Evolutionary conservation across 352 stramenopile genomes (phyloP), one percentile per base, ranked within the genome.

Genomic region (Phytophthora podocarpi): DNA sequence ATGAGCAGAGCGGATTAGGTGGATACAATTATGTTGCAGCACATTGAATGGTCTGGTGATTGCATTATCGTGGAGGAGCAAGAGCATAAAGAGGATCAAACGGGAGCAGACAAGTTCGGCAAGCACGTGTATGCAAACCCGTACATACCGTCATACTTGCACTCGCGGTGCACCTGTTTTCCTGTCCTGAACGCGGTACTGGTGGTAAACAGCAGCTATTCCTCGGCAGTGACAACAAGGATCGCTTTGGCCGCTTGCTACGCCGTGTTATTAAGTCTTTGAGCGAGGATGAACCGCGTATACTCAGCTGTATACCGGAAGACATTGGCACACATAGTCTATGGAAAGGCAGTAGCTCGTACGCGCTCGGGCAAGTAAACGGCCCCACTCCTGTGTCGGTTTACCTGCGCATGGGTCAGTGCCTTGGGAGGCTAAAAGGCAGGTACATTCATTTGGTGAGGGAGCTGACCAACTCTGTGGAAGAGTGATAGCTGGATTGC

Each of bases 391-490:
- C 43, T 11, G 43, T 52, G 5, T 28, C 43, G n/a, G n/a, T n/a
- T n/a, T n/a, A n/a, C n/a, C n/a, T n/a, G n/a, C n/a, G n/a, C n/a
- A n/a, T n/a, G n/a, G n/a, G n/a, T n/a, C n/a, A n/a, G n/a, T n/a
- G n/a, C n/a, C n/a, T n/a, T n/a, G n/a, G n/a, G n/a, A n/a, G n/a
- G n/a, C n/a, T n/a, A n/a, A n/a, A n/a, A n/a, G n/a, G n/a, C n/a
- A n/a, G n/a, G n/a, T n/a, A n/a, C n/a, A n/a, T n/a, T n/a, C n/a
- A n/a, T n/a, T n/a, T n/a, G n/a, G n/a, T n/a, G 45, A 52, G 16
- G 45, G 30, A 28, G 45, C 27, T 5, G 45, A 52, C 28, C 45
- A 41, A 30, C 18, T 52, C n/a, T 52, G 43, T 40, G 43, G 43
- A 4, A 40, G 45, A 31, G 41, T 52, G 45, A 30, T 52, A 20